Evolutionary conservation across 2,329 filamentous ascomycete genomes (phyloP), one percentile per base, ranked within the genome.

Genomic region (Penicillium janthinellum): DNA sequence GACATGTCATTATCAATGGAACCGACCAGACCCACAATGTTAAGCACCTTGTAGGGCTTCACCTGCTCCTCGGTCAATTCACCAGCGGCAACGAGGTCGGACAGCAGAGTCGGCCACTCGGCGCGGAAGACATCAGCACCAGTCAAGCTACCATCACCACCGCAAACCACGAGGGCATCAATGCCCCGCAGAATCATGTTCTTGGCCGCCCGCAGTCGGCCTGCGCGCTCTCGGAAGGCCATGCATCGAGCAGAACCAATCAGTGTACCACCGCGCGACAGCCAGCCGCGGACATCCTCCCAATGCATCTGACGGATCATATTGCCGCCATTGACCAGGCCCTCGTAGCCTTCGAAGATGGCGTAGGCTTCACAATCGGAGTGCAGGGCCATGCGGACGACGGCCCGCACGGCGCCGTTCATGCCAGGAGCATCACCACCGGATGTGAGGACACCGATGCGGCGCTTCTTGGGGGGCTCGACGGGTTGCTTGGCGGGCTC

Each of bases 1-100:
- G 93, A 96, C 78, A 99, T 90, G 74, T 99, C 95, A 74, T 99
- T 99, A 83, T 99, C 95, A 73, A 99, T 99, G 56, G 92, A 96
- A 59, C 95, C 95, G 31, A 99, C 95, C 54, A 98, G 82, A 50
- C 95, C 95, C 56, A 98, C 94, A 67, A 99, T 96, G 78, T 98
- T 99, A 72, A 99, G 85, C 68, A 96, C 88, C 71, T 85, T 84
- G 83, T 92, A 96, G 1, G 90, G 90, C 48, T 86, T 82, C 60
- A 91, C 79, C 73, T 96, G 89, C 58, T 89, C 85, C 45, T 81
- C 71, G 6, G 86, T 88, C 69, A 97, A 83, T 71, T 94, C 84
- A 55, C 88, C 87, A 2, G 79, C 90, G 52, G 85, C 74, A 38
- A 98, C 90, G 62, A 99, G 85, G 81, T 99, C 95, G 54, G 91